Percentiles rank a stretch among this genome's conserved stretches.
These are phyloP conservation scores for Dysphania ambrosioides DNA, from an alignment of 148 eudicot species.

Conservation along the genomic window DNA sequence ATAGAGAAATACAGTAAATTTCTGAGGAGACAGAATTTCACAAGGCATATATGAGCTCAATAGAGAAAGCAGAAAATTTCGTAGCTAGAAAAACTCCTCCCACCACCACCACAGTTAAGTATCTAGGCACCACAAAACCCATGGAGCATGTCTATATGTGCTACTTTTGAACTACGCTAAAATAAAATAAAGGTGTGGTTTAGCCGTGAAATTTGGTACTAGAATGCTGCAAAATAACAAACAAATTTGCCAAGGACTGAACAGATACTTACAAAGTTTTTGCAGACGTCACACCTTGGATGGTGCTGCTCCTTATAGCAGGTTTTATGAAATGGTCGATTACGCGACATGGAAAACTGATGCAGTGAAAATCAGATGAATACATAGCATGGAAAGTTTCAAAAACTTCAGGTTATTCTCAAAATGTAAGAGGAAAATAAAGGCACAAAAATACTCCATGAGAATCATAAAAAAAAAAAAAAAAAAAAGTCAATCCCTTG, in stretches of 20 bases:
- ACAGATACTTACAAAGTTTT: conserved; percentile 63
- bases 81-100: neutral
- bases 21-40: neutral
- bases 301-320: conserved; percentile 89
- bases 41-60: neutral
- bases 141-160: neutral
- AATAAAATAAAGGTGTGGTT: neutral
- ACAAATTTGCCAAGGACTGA: neutral
- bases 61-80: neutral
- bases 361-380: conserved; percentile 9
- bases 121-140: neutral
- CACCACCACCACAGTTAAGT: neutral
- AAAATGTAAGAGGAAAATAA: neutral
- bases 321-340: conserved; percentile 75
- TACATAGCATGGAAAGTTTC: neutral
- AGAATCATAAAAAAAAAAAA: neutral
- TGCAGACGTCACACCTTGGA: conserved; percentile 94
- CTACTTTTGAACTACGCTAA: neutral
- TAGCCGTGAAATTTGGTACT: neutral
- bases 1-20: no score
- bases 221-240: no score
- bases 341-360: conserved; percentile 82
- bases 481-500: no score
- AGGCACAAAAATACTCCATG: no score
- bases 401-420: neutral